A percentile compares a stretch with the other conserved stretches of the same genome.
These are phyloP conservation scores for Leishmania braziliensis DNA, from an alignment of 208 protist species.

Conservation along the genomic window DNA sequence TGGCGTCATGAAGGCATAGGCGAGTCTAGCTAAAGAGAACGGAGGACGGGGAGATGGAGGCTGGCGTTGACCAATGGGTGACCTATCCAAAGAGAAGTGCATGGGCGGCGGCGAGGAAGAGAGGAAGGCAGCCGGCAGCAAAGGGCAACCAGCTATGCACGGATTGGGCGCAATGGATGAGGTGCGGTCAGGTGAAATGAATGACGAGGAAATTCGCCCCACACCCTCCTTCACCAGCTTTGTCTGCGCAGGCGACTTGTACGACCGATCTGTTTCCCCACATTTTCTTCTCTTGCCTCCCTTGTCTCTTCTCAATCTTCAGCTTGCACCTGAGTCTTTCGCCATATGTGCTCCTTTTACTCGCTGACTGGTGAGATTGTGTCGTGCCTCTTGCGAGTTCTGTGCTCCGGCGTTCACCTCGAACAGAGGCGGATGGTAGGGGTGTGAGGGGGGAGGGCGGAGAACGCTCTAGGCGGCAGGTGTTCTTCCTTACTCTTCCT, in stretches of 20 bases:
- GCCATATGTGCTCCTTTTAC: background rate
- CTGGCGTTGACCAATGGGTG: background rate
- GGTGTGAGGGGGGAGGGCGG: no score
- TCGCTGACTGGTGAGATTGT: background rate
- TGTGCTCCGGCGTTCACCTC: background rate
- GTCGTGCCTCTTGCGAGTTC: background rate
- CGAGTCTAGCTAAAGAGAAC: background rate
- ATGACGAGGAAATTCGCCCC: background rate
- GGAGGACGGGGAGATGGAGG: background rate
- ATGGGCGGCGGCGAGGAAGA: background rate
- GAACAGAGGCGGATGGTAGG: background rate
- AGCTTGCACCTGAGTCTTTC: background rate
- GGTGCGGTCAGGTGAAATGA: background rate
- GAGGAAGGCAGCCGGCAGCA: background rate
- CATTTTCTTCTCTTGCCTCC: background rate
- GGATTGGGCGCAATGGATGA: background rate
- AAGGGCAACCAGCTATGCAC: background rate
- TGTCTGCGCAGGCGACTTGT: background rate
- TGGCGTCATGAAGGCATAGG: slow-evolving; percentile 8
- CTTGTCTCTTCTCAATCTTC: background rate
- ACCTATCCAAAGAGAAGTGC: background rate
- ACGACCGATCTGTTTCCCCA: background rate
- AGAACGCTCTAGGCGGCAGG: background rate
- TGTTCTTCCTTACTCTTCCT: background rate
- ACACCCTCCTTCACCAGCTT: background rate